Evolutionary conservation across 1,284 basidiomycete genomes (phyloP).

Genomic region (Fistulina hepatica): DNA sequence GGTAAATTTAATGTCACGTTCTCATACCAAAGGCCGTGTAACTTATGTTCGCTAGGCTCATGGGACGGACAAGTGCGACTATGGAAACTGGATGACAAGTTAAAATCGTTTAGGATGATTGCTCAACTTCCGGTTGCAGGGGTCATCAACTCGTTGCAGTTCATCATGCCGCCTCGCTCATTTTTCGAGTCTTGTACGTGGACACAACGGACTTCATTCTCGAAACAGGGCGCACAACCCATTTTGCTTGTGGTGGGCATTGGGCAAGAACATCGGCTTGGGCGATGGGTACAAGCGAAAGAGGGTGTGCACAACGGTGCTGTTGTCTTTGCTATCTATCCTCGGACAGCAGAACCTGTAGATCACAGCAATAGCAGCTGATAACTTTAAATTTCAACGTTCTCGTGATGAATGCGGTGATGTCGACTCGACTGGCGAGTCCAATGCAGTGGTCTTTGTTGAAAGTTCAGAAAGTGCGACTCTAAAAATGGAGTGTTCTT

Average conservation of each 20-base stretch:
- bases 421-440: too few relatives aligned
- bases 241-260: constrained; percentile 70
- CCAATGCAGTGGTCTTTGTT: too few relatives aligned
- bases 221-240: constrained; percentile 22
- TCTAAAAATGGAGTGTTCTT: too few relatives aligned
- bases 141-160: constrained; percentile 84
- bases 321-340: constrained; percentile 45
- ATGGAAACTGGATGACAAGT: constrained; percentile 75
- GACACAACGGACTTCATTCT: constrained; percentile 20
- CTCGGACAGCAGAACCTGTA: constrained; percentile 24
- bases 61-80: constrained; percentile 85
- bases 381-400: too few relatives aligned
- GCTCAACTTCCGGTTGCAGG: constrained; percentile 60
- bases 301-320: constrained; percentile 66
- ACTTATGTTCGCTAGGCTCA: constrained; percentile 67
- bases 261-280: constrained; percentile 81
- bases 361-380: background rate
- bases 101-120: constrained; percentile 66
- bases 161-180: constrained; percentile 52
- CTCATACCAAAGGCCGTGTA: constrained; percentile 1
- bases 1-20: constrained; percentile 35
- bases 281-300: constrained; percentile 78
- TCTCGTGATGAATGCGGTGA: too few relatives aligned
- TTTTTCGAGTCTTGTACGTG: constrained; percentile 36
- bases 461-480: too few relatives aligned